A percentile compares a stretch with the other conserved stretches of the same genome.
Evolutionary conservation across 1,284 basidiomycete genomes (phyloP).

Genomic region (Trametes hirsuta): DNA sequence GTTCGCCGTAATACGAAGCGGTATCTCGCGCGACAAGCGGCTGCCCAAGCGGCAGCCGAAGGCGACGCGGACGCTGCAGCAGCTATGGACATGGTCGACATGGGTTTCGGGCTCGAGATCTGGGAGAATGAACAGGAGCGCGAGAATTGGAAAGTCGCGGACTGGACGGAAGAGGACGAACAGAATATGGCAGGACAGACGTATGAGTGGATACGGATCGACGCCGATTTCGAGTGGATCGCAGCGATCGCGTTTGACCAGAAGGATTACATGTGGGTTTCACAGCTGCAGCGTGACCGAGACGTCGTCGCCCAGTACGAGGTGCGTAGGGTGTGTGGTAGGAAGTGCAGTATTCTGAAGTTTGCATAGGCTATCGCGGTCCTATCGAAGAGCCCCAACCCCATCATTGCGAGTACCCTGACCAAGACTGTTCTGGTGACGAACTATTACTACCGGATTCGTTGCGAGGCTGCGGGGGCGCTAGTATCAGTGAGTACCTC

Average conservation of each 20-base stretch:
- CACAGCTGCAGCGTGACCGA: constrained; percentile 92
- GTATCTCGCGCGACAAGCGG: constrained; percentile 91
- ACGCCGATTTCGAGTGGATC: constrained; percentile 99
- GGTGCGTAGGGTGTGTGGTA: constrained; percentile 51
- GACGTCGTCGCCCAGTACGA: constrained; percentile 99
- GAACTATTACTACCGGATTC: constrained; percentile 97
- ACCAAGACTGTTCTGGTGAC: constrained; percentile 93
- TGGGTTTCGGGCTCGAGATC: constrained; percentile 92
- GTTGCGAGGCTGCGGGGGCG: constrained; percentile 91
- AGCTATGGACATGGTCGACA: constrained; percentile 93
- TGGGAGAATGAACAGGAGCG: constrained; percentile 97
- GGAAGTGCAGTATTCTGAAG: neutral
- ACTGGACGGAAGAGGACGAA: constrained; percentile 98
- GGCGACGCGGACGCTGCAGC: constrained; percentile 90
- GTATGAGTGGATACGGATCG: constrained; percentile 99
- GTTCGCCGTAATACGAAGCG: constrained; percentile 93
- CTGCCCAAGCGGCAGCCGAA: constrained; percentile 91
- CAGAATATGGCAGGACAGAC: constrained; percentile 91
- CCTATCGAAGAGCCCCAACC: constrained; percentile 80
- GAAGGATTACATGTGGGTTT: constrained; percentile 99
- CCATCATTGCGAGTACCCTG: constrained; percentile 91
- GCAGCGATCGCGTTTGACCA: constrained; percentile 92
- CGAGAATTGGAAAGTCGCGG: constrained; percentile 93
- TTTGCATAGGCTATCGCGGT: constrained; percentile 78
- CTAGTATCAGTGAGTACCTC: constrained; percentile 75